These are phyloP conservation scores for Aechmea fasciata DNA, from an alignment of 176 grass and related monocot genomes.

Conservation along the genomic window DNA sequence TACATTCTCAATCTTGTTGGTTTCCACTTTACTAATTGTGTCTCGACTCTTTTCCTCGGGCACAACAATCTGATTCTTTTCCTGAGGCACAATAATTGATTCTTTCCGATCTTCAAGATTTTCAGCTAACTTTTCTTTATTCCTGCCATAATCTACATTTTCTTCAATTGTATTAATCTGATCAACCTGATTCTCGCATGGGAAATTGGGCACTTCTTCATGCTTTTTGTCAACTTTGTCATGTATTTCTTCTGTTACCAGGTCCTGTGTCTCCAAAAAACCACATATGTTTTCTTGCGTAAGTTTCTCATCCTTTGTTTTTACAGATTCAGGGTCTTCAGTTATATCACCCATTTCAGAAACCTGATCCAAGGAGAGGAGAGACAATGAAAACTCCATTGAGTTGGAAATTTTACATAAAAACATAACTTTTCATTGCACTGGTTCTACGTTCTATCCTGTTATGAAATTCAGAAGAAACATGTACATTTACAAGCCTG, in stretches of 20 bases:
- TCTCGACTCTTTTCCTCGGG: neutral
- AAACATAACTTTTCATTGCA: neutral
- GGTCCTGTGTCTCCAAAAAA: neutral
- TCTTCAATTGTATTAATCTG: neutral
- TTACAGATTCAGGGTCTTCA: constrained; percentile 8
- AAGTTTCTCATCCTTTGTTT: constrained; percentile 7
- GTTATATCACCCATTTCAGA: constrained; percentile 1
- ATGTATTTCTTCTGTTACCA: neutral
- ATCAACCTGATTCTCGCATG: neutral
- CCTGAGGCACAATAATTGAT: constrained; percentile 1
- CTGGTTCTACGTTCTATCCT: neutral
- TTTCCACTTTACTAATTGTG: neutral
- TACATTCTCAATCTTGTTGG: neutral
- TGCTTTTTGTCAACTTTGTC: constrained; percentile 10
- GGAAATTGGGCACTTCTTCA: constrained; percentile 2
- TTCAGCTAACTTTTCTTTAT: constrained; percentile 12
- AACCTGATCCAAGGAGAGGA: constrained; percentile 6
- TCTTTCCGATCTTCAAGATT: constrained; percentile 19
- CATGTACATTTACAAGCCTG: too few relatives aligned
- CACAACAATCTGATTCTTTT: constrained; percentile 4
- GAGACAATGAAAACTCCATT: neutral
- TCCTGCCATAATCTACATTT: neutral
- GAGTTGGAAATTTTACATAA: neutral
- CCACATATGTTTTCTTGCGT: neutral
- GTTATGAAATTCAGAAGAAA: neutral